Percentiles rank a stretch among this genome's conserved stretches.
Conservation (phyloP, 176 grass and related monocot genomes). For the Triticum dicoccoides region DNA sequence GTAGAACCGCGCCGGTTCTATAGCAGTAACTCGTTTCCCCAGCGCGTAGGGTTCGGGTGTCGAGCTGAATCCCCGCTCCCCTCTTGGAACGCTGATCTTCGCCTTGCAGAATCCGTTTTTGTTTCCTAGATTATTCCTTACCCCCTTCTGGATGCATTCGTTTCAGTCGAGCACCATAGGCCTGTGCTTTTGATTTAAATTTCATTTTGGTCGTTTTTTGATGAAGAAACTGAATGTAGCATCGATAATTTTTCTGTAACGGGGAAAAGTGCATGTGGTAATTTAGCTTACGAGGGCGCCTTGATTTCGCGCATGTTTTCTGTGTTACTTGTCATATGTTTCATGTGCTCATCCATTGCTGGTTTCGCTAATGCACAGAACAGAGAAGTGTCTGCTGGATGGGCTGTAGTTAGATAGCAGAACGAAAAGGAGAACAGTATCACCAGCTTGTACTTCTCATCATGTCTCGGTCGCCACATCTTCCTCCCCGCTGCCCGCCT, state of each 20-base stretch:
- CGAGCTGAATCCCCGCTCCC: neutral
- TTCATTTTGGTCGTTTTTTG: neutral
- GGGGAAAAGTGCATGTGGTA: neutral
- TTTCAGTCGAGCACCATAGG: neutral
- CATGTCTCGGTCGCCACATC: conserved; percentile 82
- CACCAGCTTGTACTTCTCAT: conserved; percentile 10
- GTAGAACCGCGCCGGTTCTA: neutral
- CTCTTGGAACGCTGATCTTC: neutral
- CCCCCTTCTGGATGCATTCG: neutral
- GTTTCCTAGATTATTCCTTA: neutral
- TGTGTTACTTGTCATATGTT: conserved; percentile 35
- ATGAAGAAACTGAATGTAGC: neutral
- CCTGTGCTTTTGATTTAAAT: neutral
- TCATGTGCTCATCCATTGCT: conserved; percentile 20
- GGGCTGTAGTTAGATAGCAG: conserved; percentile 17
- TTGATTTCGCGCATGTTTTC: conserved; percentile 23
- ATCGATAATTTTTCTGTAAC: neutral
- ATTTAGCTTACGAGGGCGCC: conserved; percentile 19
- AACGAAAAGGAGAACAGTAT: conserved; percentile 6
- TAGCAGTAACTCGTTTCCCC: neutral
- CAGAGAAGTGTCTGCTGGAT: conserved; percentile 29
- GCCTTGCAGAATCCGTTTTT: neutral
- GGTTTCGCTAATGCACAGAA: conserved; percentile 37
- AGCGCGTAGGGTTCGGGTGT: neutral
- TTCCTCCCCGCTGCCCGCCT: conserved; percentile 82